Evolutionary conservation across 169 alveolate species (phyloP).

Genomic region (Plasmodium blacklocki): DNA sequence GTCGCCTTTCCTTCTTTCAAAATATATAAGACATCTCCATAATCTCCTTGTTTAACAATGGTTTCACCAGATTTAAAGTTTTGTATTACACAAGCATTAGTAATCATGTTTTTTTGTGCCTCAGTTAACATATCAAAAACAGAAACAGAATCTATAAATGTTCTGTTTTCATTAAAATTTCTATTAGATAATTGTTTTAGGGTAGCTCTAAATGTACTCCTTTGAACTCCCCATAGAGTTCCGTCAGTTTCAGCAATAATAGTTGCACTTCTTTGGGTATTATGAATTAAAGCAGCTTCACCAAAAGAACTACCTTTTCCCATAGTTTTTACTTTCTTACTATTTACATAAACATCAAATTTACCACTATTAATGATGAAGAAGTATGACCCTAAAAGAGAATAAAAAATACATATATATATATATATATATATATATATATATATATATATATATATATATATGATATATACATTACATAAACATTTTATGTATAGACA

Average conservation of each 20-base stretch:
- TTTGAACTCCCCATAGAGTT: constrained; percentile 95
- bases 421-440: too few species aligned
- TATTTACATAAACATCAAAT: constrained; percentile 92
- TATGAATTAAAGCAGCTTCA: constrained; percentile 98
- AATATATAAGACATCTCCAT: constrained; percentile 92
- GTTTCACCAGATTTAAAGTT: constrained; percentile 86
- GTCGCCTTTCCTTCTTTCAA: constrained; percentile 92
- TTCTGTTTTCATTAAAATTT: constrained; percentile 92
- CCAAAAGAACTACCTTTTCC: constrained; percentile 97
- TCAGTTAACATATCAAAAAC: constrained; percentile 91
- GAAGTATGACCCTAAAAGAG: constrained; percentile 86
- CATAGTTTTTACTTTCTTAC: constrained; percentile 90
- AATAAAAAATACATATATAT: not conserved
- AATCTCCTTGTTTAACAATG: constrained; percentile 94
- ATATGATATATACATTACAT: too few species aligned
- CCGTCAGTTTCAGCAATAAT: constrained; percentile 91
- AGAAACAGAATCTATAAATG: constrained; percentile 91
- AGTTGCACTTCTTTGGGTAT: constrained; percentile 98
- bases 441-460: too few species aligned
- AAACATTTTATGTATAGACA: too few species aligned
- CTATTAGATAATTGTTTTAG: constrained; percentile 90
- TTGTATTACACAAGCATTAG: constrained; percentile 91
- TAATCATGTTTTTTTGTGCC: constrained; percentile 90
- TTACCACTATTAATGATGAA: constrained; percentile 90
- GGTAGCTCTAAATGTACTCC: constrained; percentile 93